A percentile compares a stretch with the other conserved stretches of the same genome.
phyloP scores from a whole-genome alignment of 1,284 basidiomycete genomes.

The Ustilago crameri region DNA sequence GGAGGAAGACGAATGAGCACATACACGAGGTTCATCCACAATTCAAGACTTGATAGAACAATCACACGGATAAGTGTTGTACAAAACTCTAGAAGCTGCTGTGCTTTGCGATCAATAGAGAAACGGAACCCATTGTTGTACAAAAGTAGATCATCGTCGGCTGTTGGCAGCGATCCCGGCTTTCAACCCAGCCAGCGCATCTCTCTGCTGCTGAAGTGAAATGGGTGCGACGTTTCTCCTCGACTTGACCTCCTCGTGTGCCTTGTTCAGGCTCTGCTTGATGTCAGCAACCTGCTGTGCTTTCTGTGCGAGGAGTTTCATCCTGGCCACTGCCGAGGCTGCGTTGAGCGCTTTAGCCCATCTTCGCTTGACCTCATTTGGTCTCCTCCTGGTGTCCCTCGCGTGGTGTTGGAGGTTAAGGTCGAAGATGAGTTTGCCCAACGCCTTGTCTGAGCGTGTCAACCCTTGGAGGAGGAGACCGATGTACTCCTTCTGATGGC shows the following conservation, averaged over 20 bases:
- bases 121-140: slow-evolving; percentile 14
- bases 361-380: slow-evolving; percentile 8
- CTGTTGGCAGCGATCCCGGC: slow-evolving; percentile 8
- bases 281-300: slow-evolving; percentile 10
- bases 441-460: slow-evolving; percentile 18
- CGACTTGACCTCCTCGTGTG: slow-evolving; percentile 30
- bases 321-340: slow-evolving; percentile 23
- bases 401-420: slow-evolving; percentile 25
- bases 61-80: neutral
- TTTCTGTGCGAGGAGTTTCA: slow-evolving; percentile 23
- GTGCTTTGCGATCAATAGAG: slow-evolving; percentile 1
- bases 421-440: slow-evolving; percentile 35
- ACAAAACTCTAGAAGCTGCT: neutral
- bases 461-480: slow-evolving; percentile 30
- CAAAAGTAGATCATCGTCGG: slow-evolving; percentile 4
- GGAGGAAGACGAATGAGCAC: slow-evolving; percentile 2
- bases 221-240: slow-evolving; percentile 9
- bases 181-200: slow-evolving; percentile 3
- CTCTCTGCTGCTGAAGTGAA: slow-evolving; percentile 4
- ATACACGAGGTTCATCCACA: neutral
- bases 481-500: slow-evolving; percentile 78
- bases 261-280: slow-evolving; percentile 26
- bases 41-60: neutral
- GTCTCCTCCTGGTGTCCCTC: slow-evolving; percentile 8
- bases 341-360: slow-evolving; percentile 39